Conservation (phyloP, 1,139 yeast species). For the Yamadazyma trypodendri region DNA sequence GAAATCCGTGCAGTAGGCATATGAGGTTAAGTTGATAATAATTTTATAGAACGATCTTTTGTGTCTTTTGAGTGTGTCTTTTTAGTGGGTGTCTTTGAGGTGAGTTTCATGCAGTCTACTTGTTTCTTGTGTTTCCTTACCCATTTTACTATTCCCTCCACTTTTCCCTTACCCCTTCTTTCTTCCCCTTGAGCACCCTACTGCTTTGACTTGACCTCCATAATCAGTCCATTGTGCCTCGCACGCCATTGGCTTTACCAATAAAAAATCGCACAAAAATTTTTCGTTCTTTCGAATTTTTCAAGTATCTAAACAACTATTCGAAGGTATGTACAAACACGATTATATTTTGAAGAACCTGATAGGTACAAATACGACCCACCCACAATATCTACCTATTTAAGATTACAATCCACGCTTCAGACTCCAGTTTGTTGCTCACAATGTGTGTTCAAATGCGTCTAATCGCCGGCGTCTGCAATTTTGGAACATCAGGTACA, state of each 20-base stretch:
- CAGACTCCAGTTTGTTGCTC: not conserved
- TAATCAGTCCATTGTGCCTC: slow-evolving; percentile 9
- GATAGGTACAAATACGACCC: not conserved
- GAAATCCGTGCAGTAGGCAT: slow-evolving; percentile 9
- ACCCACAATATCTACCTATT: no score
- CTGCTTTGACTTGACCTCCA: not conserved
- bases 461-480: no score
- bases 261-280: slow-evolving; percentile 16
- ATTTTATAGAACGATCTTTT: no score
- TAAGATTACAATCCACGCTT: no score
- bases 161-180: no score
- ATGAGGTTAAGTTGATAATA: no score
- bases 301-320: slow-evolving; percentile 4
- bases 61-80: not conserved
- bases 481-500: no score
- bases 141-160: no score
- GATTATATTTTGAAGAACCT: not conserved
- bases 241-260: slow-evolving; percentile 12
- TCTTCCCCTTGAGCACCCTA: not conserved
- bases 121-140: no score
- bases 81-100: no score
- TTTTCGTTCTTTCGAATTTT: slow-evolving; percentile 3
- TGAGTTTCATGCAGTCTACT: no score
- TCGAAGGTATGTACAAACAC: slow-evolving; percentile 7
- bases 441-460: no score